Conservation (phyloP, 2,329 filamentous ascomycete genomes). For the Emydomyces testavorans region DNA sequence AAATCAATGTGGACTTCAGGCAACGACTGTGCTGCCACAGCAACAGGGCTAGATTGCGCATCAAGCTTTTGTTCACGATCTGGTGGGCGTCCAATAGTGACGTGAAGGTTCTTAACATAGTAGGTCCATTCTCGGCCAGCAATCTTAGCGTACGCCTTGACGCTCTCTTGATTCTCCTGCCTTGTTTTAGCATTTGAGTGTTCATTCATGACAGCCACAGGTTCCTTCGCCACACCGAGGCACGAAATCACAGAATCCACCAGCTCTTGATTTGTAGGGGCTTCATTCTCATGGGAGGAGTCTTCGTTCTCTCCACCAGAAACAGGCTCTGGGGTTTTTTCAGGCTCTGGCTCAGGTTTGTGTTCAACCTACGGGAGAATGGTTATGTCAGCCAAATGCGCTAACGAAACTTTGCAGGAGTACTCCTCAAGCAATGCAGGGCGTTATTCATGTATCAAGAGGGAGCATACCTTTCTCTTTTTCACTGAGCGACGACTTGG, state of each 20-base stretch:
- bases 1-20: conserved; percentile 71
- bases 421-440: background rate
- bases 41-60: conserved; percentile 38
- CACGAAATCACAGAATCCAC: conserved; percentile 40
- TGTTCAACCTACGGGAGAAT: conserved; percentile 25
- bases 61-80: conserved; percentile 35
- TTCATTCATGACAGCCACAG: conserved; percentile 35
- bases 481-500: conserved; percentile 38
- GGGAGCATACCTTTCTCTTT: conserved; percentile 37
- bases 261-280: conserved; percentile 34
- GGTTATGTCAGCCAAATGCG: conserved; percentile 4
- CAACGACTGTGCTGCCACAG: conserved; percentile 34
- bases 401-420: background rate
- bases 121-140: conserved; percentile 43
- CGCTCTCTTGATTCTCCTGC: conserved; percentile 35
- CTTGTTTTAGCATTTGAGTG: conserved; percentile 36
- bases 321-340: conserved; percentile 27
- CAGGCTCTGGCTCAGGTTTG: conserved; percentile 21
- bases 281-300: conserved; percentile 33
- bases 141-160: conserved; percentile 42
- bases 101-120: conserved; percentile 39
- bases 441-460: conserved; percentile 8
- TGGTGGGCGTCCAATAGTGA: conserved; percentile 41
- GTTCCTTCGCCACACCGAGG: conserved; percentile 34
- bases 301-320: conserved; percentile 33